Conservation (phyloP, 1,139 yeast genomes). For the Scheffersomyces segobiensis region DNA sequence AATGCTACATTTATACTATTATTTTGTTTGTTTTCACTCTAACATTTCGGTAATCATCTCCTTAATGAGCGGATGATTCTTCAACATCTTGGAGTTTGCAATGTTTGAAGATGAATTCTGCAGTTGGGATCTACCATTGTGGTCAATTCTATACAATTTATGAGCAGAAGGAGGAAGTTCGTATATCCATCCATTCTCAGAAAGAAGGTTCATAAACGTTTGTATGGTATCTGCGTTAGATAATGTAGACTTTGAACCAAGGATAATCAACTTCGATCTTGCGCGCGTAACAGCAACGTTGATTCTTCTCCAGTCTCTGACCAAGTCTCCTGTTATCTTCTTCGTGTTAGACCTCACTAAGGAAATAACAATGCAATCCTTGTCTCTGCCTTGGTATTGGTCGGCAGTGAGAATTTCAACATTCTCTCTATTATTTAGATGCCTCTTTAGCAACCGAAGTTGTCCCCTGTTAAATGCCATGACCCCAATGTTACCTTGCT, state of each 20-base stretch:
- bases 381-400: conserved; percentile 94
- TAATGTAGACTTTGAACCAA: conserved; percentile 76
- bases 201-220: conserved; percentile 62
- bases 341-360: conserved; percentile 77
- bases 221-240: conserved; percentile 54
- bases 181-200: conserved; percentile 64
- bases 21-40: not conserved
- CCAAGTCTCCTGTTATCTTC: conserved; percentile 70
- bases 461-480: conserved; percentile 91
- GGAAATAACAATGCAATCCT: conserved; percentile 84
- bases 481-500: conserved; percentile 66
- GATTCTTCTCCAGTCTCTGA: conserved; percentile 87
- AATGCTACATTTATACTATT: conserved; percentile 3
- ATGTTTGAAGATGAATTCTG: not conserved
- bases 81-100: conserved; percentile 14
- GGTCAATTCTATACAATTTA: conserved; percentile 27
- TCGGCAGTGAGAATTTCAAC: conserved; percentile 91
- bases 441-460: conserved; percentile 52
- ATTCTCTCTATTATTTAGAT: conserved; percentile 37
- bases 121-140: not conserved
- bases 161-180: conserved; percentile 50
- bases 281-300: conserved; percentile 96
- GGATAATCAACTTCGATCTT: conserved; percentile 72
- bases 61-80: conserved; percentile 20
- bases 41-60: conserved; percentile 24